Conservation (phyloP, 1,284 basidiomycete genomes). For the Sporisorium reilianum region DNA sequence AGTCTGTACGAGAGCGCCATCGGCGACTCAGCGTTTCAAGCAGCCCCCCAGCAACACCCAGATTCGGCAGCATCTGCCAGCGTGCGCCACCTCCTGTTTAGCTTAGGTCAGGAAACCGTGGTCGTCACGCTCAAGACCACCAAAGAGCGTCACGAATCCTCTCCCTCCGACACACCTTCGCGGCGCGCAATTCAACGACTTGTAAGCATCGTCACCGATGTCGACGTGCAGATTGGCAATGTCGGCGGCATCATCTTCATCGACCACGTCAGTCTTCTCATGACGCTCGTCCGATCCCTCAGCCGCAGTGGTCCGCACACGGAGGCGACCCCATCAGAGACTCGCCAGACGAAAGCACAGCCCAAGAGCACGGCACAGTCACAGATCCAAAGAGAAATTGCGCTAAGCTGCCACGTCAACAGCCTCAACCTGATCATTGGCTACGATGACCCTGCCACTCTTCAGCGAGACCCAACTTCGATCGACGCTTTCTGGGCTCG, state of each 20-base stretch:
- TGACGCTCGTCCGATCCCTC: conserved; percentile 9
- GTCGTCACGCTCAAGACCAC: conserved; percentile 25
- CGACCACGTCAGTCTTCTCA: conserved; percentile 31
- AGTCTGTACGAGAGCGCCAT: conserved; percentile 51
- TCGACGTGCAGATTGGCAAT: conserved; percentile 37
- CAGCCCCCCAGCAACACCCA: background rate
- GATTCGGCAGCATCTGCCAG: background rate
- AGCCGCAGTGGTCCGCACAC: background rate
- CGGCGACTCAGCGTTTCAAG: conserved; percentile 10
- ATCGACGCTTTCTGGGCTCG: conserved; percentile 49
- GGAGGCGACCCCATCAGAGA: background rate
- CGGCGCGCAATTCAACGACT: conserved; percentile 26
- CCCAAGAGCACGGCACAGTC: background rate
- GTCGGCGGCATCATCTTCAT: conserved; percentile 28
- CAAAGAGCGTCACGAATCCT: conserved; percentile 35
- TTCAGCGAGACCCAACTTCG: background rate
- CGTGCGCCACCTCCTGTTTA: conserved; percentile 20
- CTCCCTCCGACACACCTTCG: conserved; percentile 1
- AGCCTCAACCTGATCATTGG: conserved; percentile 42
- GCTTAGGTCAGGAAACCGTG: conserved; percentile 29
- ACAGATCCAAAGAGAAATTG: conserved; percentile 4
- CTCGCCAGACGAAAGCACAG: background rate
- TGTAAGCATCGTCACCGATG: conserved; percentile 24
- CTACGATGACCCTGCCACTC: conserved; percentile 32
- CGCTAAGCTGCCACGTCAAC: conserved; percentile 17